Conservation (phyloP, 2,329 filamentous ascomycete genomes). For the Pseudomassariella vexata region DNA sequence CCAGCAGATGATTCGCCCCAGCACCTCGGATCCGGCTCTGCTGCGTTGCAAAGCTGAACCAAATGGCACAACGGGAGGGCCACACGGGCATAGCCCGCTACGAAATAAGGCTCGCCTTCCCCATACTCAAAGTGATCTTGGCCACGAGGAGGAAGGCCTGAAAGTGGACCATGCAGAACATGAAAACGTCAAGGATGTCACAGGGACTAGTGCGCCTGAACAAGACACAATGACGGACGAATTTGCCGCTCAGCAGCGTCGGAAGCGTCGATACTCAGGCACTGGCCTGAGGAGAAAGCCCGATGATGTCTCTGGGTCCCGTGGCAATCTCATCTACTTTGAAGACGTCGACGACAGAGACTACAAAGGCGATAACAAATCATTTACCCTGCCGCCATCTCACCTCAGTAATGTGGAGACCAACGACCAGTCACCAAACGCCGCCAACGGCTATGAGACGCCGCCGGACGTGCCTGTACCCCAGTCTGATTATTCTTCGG, state of each 20-base stretch:
- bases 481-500: slow-evolving; percentile 29
- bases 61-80: not conserved
- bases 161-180: slow-evolving; percentile 29
- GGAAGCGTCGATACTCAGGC: slow-evolving; percentile 76
- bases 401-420: not conserved
- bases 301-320: slow-evolving; percentile 61
- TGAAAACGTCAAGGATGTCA: slow-evolving; percentile 45
- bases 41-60: slow-evolving; percentile 8
- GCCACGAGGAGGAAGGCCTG: slow-evolving; percentile 18
- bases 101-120: slow-evolving; percentile 14
- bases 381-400: slow-evolving; percentile 22
- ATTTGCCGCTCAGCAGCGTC: slow-evolving; percentile 34
- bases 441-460: slow-evolving; percentile 1
- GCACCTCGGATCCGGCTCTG: slow-evolving; percentile 32
- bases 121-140: slow-evolving; percentile 29
- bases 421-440: slow-evolving; percentile 5
- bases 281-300: slow-evolving; percentile 73
- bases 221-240: slow-evolving; percentile 46
- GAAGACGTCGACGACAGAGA: slow-evolving; percentile 83
- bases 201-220: slow-evolving; percentile 60
- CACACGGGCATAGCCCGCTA: slow-evolving; percentile 16
- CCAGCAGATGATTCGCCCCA: slow-evolving; percentile 33
- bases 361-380: slow-evolving; percentile 66
- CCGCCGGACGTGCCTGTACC: slow-evolving; percentile 1
- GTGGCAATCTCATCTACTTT: slow-evolving; percentile 82